Evolutionary conservation across 73 alveolate species (phyloP).

Genomic region (Durusdinium trenchii): DNA sequence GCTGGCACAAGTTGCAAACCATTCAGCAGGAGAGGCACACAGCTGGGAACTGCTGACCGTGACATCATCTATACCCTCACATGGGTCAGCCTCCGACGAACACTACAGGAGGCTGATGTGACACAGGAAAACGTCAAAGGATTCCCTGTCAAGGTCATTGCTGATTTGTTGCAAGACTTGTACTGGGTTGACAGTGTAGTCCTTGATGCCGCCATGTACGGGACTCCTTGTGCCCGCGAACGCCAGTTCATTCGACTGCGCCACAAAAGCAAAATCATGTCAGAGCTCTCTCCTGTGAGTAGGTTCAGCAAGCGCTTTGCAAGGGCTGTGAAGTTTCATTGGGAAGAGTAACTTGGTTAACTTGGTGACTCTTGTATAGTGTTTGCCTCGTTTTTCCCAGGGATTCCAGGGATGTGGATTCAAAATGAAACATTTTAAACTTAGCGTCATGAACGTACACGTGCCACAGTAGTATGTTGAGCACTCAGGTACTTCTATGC

Average conservation of each 20-base stretch:
- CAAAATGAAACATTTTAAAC: too few relatives aligned
- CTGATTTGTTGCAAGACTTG: neutral
- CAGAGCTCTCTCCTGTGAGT: neutral
- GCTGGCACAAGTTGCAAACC: neutral
- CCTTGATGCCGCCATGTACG: neutral
- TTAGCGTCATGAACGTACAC: too few relatives aligned
- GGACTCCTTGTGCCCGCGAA: neutral
- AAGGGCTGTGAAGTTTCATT: neutral
- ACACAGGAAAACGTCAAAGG: conserved; percentile 4
- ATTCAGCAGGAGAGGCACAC: neutral
- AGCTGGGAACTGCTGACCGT: neutral
- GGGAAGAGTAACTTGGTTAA: neutral
- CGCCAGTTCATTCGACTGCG: neutral
- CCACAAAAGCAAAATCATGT: neutral
- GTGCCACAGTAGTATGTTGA: too few relatives aligned
- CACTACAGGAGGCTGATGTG: neutral
- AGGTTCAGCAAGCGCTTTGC: neutral
- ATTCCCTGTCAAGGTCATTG: neutral
- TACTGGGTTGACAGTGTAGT: neutral
- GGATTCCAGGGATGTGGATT: too few relatives aligned
- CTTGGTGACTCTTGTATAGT: too few relatives aligned
- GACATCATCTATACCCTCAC: neutral
- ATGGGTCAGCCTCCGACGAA: neutral
- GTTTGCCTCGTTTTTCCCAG: too few relatives aligned
- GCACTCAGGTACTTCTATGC: too few relatives aligned